A percentile compares a stretch with the other conserved stretches of the same genome.
Conservation (phyloP, 1,139 yeast species). For the Candida tunisiensis region DNA sequence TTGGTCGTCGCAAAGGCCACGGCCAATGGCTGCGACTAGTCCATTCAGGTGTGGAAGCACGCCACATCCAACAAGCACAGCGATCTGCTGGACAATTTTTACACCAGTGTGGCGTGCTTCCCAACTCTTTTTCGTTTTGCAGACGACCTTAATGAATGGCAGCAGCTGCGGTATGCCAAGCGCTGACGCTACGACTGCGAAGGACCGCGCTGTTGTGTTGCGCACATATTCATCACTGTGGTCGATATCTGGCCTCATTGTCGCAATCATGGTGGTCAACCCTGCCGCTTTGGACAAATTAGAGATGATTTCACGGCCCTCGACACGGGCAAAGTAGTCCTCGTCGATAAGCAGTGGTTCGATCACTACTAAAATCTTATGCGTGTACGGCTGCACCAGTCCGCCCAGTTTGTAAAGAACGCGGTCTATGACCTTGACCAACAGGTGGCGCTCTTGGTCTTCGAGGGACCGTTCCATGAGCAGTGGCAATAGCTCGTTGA, state of each 20-base stretch:
- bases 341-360: constrained; percentile 74
- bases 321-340: constrained; percentile 52
- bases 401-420: constrained; percentile 49
- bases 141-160: constrained; percentile 74
- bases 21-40: constrained; percentile 42
- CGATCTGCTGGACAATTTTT: constrained; percentile 60
- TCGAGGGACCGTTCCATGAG: constrained; percentile 57
- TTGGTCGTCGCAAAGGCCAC: constrained; percentile 55
- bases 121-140: constrained; percentile 68
- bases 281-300: constrained; percentile 74
- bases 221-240: constrained; percentile 72
- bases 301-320: constrained; percentile 67
- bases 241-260: constrained; percentile 69
- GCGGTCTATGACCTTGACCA: constrained; percentile 63
- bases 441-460: constrained; percentile 69
- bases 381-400: constrained; percentile 55
- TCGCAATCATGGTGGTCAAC: constrained; percentile 55
- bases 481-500: constrained; percentile 57
- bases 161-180: constrained; percentile 54
- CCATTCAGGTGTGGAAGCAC: constrained; percentile 59
- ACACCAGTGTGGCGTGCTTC: constrained; percentile 81
- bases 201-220: constrained; percentile 57
- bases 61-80: constrained; percentile 54
- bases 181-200: constrained; percentile 76
- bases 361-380: constrained; percentile 52